Percentiles rank a stretch among this genome's conserved stretches.
Conservation (phyloP, 116 monocot genomes). For the Iris pallida region DNA sequence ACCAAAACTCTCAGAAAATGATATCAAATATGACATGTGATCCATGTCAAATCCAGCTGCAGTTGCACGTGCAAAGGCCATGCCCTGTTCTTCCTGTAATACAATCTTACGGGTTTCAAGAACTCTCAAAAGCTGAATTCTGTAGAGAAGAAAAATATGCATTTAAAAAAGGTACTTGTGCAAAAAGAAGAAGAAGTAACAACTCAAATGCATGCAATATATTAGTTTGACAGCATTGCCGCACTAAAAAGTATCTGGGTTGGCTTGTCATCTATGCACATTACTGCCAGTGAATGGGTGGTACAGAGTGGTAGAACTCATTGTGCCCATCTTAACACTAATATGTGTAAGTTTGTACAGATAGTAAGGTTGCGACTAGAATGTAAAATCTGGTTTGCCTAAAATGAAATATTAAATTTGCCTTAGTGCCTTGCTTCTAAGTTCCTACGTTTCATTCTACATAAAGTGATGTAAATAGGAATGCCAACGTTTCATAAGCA, state of each 20-base stretch:
- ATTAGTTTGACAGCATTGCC: too few species aligned
- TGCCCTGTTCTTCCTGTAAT: slow-evolving; percentile 82
- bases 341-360: too few species aligned
- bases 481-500: not conserved
- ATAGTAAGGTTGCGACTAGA: too few species aligned
- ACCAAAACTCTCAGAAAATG: slow-evolving; percentile 42
- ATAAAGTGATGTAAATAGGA: not conserved
- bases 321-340: too few species aligned
- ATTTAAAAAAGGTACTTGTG: not conserved
- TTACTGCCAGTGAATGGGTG: too few species aligned
- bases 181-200: too few species aligned
- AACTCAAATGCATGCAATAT: too few species aligned
- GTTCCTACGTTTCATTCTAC: not conserved
- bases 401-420: too few species aligned
- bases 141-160: slow-evolving; percentile 15
- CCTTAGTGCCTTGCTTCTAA: not conserved
- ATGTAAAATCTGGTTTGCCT: too few species aligned
- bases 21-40: slow-evolving; percentile 49
- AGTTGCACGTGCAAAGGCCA: slow-evolving; percentile 82
- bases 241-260: too few species aligned
- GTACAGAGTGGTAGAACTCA: too few species aligned
- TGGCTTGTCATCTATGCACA: too few species aligned
- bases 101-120: slow-evolving; percentile 63
- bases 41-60: slow-evolving; percentile 85
- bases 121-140: slow-evolving; percentile 71